Base-by-base conservation (phyloP, 306 rosid genomes). In the Elaeagnus macrophylla region DNA sequence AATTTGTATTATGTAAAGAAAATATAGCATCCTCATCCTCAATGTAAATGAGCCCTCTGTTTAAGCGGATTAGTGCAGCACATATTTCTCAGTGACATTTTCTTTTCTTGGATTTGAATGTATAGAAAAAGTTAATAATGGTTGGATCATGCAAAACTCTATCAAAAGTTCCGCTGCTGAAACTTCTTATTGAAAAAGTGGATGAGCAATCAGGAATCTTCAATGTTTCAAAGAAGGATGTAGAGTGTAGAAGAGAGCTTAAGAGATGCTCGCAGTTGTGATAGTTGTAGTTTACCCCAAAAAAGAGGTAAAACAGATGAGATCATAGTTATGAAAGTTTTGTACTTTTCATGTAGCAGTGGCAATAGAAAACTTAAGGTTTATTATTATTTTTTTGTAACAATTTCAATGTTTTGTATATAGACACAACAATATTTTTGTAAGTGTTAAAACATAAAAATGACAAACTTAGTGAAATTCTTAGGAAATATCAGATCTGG, bases 81-180 rank as follows among this genome's bases (percentile, higher is more conserved):
- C 45, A 37, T 12, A 42, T 13, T 37, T 38, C 5, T 5, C 8
- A 15, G 15, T 10, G 32, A n/a, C 7, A 37, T 43, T 12, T 52
- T 57, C 3, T 12, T 44, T 13, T 9, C 14, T 43, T 12, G 47
- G 48, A 51, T 58, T 58, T 59, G 56, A 51, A 65, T 55, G 43
- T 53, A 39, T 64, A 91, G 96, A 86, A 79, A 91, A 91, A 91
- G 80, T 70, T 91, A 75, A 71, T 86, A 45, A 80, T 91, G 97
- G 87, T 84, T 37, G 97, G 97, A 44, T 91, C 97, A 52, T 66
- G 83, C 62, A 73, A 76, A 71, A 86, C 96, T 12, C 81, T 91
- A 41, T 72, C 76, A 32, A 86, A 69, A 61, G 86, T 86, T 71
- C 93, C 89, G 47, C 60, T 86, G 53, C 61, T 91, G 64, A 91